Evolutionary conservation across 768 basidiomycete genomes (phyloP).

Genomic region (Boletales sp.): DNA sequence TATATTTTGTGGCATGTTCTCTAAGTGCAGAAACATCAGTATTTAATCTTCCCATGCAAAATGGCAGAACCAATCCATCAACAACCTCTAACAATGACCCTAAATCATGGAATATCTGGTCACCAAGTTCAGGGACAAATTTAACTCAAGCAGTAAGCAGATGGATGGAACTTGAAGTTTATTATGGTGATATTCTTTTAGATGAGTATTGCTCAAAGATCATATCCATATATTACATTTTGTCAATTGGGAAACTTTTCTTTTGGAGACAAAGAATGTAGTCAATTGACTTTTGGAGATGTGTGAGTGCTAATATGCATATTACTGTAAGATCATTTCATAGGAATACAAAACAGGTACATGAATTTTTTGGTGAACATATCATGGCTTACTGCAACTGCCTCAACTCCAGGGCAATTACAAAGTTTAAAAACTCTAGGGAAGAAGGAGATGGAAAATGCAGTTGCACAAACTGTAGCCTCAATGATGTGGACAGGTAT

Average conservation of each 20-base stretch:
- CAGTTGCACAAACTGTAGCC: not conserved
- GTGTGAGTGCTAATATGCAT: not conserved
- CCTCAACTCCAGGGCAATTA: not conserved
- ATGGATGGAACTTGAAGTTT: too few relatives aligned
- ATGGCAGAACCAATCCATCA: not conserved
- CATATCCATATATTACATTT: not conserved
- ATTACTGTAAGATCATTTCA: not conserved
- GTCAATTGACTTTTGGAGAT: not conserved
- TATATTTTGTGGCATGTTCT: constrained; percentile 7
- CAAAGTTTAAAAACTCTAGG: not conserved
- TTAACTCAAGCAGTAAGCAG: not conserved
- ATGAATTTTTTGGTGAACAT: not conserved
- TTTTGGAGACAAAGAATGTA: not conserved
- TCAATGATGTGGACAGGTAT: constrained; percentile 8
- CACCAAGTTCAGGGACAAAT: not conserved
- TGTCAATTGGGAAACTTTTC: not conserved
- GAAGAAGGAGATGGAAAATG: not conserved
- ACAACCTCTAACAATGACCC: too few relatives aligned
- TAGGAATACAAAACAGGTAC: not conserved
- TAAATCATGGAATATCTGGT: constrained; percentile 5
- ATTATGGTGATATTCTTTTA: not conserved
- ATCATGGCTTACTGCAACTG: not conserved
- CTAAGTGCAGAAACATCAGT: not conserved
- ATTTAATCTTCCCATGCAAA: not conserved
- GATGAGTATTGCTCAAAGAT: not conserved